These are phyloP conservation scores for Thelonectria discophora DNA, from an alignment of 2,329 filamentous ascomycete species.

Conservation along the genomic window DNA sequence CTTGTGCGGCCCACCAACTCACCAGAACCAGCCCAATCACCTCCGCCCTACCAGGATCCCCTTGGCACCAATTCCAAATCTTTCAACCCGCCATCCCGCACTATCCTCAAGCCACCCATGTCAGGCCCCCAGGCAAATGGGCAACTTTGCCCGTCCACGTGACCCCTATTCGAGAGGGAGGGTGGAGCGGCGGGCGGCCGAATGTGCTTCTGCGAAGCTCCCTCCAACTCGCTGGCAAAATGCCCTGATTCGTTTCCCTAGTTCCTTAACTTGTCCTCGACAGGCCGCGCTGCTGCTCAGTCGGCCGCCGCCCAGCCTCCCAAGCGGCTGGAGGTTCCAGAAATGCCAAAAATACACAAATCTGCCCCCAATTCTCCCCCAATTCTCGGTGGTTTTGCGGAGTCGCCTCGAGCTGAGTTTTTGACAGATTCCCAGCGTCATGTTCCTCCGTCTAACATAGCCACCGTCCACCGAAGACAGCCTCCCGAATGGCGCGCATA, in stretches of 20 bases:
- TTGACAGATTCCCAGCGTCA: not conserved
- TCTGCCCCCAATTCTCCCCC: too few relatives aligned
- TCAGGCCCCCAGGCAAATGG: not conserved
- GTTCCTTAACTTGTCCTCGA: not conserved
- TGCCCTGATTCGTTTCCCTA: not conserved
- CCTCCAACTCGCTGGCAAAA: not conserved
- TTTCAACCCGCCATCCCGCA: not conserved
- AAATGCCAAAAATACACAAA: not conserved
- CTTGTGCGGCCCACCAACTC: not conserved
- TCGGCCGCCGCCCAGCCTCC: constrained; percentile 12
- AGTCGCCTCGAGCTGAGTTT: not conserved
- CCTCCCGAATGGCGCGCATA: not conserved
- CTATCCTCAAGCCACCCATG: not conserved
- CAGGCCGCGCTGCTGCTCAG: constrained; percentile 7
- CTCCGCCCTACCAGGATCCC: not conserved
- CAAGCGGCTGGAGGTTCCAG: not conserved
- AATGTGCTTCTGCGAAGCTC: not conserved
- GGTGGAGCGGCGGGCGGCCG: not conserved
- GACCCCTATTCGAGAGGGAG: not conserved
- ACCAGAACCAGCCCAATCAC: not conserved
- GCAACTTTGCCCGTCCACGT: constrained; percentile 14
- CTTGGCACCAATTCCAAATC: constrained; percentile 1
- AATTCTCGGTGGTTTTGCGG: not conserved
- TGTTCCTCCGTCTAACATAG: too few relatives aligned
- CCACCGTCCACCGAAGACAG: too few relatives aligned